Percentiles rank a stretch among this genome's conserved stretches.
These are phyloP conservation scores for Carnegiea gigantea DNA, from an alignment of 179 eudicot genomes.

Conservation along the genomic window DNA sequence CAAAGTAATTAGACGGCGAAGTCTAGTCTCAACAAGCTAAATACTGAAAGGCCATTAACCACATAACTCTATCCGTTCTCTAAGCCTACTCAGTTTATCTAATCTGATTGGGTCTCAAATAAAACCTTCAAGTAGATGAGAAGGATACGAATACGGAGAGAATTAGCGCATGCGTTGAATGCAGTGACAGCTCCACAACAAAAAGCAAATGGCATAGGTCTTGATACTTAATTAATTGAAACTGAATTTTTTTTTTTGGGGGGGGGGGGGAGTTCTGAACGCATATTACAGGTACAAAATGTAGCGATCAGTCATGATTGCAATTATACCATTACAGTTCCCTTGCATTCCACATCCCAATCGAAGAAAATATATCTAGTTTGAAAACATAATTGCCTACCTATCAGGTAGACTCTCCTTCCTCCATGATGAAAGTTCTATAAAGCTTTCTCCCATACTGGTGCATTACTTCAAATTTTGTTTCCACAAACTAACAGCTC, in stretches of 20 bases:
- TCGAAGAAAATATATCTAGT: background rate
- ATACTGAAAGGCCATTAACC: background rate
- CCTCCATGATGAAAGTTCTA: background rate
- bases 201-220: background rate
- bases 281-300: background rate
- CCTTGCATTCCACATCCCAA: too few relatives aligned
- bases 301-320: background rate
- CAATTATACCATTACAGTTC: too few relatives aligned
- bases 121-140: background rate
- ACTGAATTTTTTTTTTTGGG: background rate
- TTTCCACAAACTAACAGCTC: too few relatives aligned
- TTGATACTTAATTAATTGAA: background rate
- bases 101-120: background rate
- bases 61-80: background rate
- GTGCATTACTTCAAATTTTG: background rate
- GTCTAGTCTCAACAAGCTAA: slow-evolving; percentile 2
- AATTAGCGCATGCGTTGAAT: background rate
- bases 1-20: background rate
- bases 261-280: background rate
- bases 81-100: background rate
- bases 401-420: background rate
- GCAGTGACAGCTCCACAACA: background rate
- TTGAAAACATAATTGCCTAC: background rate
- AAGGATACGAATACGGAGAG: background rate
- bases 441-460: background rate